These are phyloP conservation scores for Rhizopus delemar DNA, from an alignment of 371 early-diverging fungal species.

Conservation along the genomic window DNA sequence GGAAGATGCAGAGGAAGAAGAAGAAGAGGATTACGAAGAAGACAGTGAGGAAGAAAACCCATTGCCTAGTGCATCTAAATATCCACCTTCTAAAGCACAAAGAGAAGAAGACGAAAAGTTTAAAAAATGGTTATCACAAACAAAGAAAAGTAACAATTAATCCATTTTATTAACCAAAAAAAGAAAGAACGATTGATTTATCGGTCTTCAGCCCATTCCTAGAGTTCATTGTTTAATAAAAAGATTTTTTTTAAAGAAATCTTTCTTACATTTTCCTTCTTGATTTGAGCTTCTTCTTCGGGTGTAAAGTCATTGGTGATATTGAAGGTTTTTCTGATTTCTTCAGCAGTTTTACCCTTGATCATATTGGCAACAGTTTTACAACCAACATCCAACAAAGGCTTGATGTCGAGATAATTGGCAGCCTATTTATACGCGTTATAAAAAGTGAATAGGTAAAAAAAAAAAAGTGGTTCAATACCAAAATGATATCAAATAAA, in stretches of 20 bases:
- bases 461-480: constrained; percentile 7
- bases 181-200: constrained; percentile 35
- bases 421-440: constrained; percentile 63
- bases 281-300: constrained; percentile 91
- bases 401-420: constrained; percentile 96
- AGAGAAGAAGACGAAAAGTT: constrained; percentile 39
- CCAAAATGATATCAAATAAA: constrained; percentile 73
- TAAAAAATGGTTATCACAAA: constrained; percentile 36
- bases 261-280: constrained; percentile 79
- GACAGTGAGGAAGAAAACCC: constrained; percentile 45
- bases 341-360: constrained; percentile 91
- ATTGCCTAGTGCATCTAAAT: constrained; percentile 41
- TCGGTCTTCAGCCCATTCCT: constrained; percentile 83
- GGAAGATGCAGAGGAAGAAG: constrained; percentile 34
- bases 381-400: constrained; percentile 91
- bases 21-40: constrained; percentile 39
- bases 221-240: constrained; percentile 1
- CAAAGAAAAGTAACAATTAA: constrained; percentile 13
- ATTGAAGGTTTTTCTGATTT: constrained; percentile 92
- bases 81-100: constrained; percentile 43
- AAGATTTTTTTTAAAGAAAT: constrained; percentile 17
- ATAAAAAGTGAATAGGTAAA: neutral
- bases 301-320: constrained; percentile 94
- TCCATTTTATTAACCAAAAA: no score
- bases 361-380: constrained; percentile 98